A percentile compares a stretch with the other conserved stretches of the same genome.
These are phyloP conservation scores for Tilletia caries DNA, from an alignment of 1,284 basidiomycete species.

Conservation along the genomic window DNA sequence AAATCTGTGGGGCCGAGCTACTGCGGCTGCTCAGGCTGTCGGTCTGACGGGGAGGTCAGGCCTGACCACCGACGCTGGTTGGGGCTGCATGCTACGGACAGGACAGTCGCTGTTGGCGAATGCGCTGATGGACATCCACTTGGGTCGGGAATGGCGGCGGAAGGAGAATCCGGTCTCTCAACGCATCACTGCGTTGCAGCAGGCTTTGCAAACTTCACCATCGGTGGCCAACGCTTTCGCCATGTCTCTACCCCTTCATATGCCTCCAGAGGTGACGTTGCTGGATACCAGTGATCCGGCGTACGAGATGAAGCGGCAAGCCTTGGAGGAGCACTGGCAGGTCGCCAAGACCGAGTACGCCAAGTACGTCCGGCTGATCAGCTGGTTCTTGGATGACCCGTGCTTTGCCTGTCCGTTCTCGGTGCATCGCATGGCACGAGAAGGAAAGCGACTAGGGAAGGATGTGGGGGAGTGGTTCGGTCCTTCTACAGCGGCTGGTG, in stretches of 20 bases:
- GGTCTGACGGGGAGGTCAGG: constrained; percentile 55
- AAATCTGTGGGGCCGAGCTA: constrained; percentile 41
- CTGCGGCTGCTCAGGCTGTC: constrained; percentile 41
- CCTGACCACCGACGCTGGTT: constrained; percentile 88
- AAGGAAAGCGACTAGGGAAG: constrained; percentile 89
- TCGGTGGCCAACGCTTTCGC: background rate
- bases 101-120: constrained; percentile 91
- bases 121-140: constrained; percentile 74
- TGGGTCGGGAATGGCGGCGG: constrained; percentile 59
- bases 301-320: constrained; percentile 31
- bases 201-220: constrained; percentile 17
- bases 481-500: constrained; percentile 90
- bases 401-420: constrained; percentile 85
- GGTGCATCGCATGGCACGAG: constrained; percentile 90
- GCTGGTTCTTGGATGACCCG: constrained; percentile 92
- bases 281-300: constrained; percentile 19
- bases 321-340: constrained; percentile 12
- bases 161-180: background rate
- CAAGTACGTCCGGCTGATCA: constrained; percentile 78
- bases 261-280: constrained; percentile 16
- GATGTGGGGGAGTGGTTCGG: constrained; percentile 98
- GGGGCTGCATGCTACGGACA: constrained; percentile 97
- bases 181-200: background rate
- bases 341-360: constrained; percentile 32
- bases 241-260: background rate